Percentiles rank a stretch among this genome's conserved stretches.
phyloP scores from a whole-genome alignment of 768 basidiomycete species.

The Russula lepida region DNA sequence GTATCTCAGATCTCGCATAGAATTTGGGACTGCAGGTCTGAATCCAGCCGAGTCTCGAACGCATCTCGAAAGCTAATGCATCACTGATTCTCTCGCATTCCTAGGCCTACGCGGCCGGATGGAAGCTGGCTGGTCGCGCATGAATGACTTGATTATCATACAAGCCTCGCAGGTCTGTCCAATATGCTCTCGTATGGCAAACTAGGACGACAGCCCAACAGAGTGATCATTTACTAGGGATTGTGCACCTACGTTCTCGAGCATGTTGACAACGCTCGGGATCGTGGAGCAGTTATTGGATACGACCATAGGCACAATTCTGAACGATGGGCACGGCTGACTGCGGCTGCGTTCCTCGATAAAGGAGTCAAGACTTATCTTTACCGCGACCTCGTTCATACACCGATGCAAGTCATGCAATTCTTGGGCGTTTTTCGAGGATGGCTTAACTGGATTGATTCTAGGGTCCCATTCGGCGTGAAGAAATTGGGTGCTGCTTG shows the following conservation, averaged over 20 bases:
- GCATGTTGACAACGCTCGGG: slow-evolving; percentile 42
- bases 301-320: slow-evolving; percentile 83
- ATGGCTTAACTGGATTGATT: background rate
- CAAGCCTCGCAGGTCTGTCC: slow-evolving; percentile 66
- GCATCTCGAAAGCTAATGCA: background rate
- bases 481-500: slow-evolving; percentile 59
- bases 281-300: slow-evolving; percentile 71
- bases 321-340: slow-evolving; percentile 65
- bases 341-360: slow-evolving; percentile 60
- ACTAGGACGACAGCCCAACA: background rate
- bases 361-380: slow-evolving; percentile 63
- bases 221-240: slow-evolving; percentile 39
- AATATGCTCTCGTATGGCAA: background rate
- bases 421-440: background rate
- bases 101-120: slow-evolving; percentile 70
- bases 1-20: slow-evolving; percentile 55
- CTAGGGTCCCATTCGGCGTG: slow-evolving; percentile 74
- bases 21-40: slow-evolving; percentile 68
- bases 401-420: slow-evolving; percentile 51
- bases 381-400: slow-evolving; percentile 64
- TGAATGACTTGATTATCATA: slow-evolving; percentile 81
- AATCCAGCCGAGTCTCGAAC: slow-evolving; percentile 7
- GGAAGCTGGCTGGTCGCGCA: slow-evolving; percentile 86
- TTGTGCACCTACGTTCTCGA: slow-evolving; percentile 62
- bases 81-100: background rate